Base-by-base conservation (phyloP, 2,329 filamentous ascomycete species). In the Mariannaea sp. region DNA sequence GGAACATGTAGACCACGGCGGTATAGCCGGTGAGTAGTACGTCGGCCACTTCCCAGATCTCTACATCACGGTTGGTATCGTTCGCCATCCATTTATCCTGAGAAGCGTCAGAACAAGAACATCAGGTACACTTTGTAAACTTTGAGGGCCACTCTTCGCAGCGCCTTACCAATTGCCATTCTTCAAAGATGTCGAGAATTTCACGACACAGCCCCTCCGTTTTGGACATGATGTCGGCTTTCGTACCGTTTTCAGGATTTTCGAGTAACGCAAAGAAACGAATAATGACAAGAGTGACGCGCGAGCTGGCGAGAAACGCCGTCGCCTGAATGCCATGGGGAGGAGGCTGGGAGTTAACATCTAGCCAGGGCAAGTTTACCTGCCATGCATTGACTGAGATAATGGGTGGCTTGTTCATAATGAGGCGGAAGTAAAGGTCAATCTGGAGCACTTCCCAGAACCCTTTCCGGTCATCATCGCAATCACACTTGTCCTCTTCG, bases 401-500 rank as follows among this genome's bases (percentile, higher is more conserved):
- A 1, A 55, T 57, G 0, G 68, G 66, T 7, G 69, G 68, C 3
- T 63, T 69, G 20, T 71, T 66, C 43, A 67, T 59, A 1, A 71
- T 47, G 1, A 71, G 63, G 1, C 69, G 61, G 48, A 65, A 70
- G 44, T 68, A 70, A 12, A 68, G 59, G 19, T 71, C 69, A 12
- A 68, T 59, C 20, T 71, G 67, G 1, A 71, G 63, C 3, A 71
- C 60, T n/a, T 70, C 66, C 69, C 69, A 71, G 22, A 70, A 69
- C 0, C 63, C 65, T 19, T 63, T 63, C 7, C 69, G 61, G 19
- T 71, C 67, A 1, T 61, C 56, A 14, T 66, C 58, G 17, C 19
- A 59, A 6, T 64, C 58, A 17, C 53, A 60, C 17, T 41, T 60
- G 14, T 24, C 19, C 24, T 57, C 40, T 4, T 46, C 22, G 16